phyloP scores from a whole-genome alignment of 116 monocot genomes.

The Phalaenopsis hybrid region DNA sequence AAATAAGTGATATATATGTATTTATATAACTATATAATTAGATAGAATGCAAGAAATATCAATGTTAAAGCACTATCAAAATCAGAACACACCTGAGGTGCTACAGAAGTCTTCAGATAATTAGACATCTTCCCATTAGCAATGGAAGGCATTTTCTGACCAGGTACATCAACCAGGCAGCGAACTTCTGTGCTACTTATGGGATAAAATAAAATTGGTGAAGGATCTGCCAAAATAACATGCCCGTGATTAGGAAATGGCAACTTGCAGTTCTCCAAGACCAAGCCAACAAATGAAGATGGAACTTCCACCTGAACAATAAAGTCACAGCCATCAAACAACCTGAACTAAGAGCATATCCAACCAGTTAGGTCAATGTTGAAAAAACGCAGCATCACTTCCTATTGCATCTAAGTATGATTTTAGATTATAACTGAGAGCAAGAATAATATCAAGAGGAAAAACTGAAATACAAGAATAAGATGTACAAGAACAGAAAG shows the following conservation, averaged over 20 bases:
- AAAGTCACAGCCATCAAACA: conserved; percentile 3
- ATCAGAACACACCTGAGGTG: conserved; percentile 50
- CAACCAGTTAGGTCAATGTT: too few species aligned
- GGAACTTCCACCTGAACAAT: conserved; percentile 80
- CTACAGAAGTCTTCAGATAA: conserved; percentile 76
- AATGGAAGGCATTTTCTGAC: conserved; percentile 84
- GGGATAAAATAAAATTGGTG: conserved; percentile 84
- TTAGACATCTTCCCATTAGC: conserved; percentile 82
- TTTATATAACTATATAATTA: too few species aligned
- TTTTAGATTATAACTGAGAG: not conserved
- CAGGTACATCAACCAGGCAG: conserved; percentile 95
- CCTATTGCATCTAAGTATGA: too few species aligned
- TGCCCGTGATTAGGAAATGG: conserved; percentile 88
- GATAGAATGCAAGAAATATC: too few species aligned
- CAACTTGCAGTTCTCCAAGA: conserved; percentile 80
- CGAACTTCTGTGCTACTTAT: conserved; percentile 83
- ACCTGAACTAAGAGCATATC: not conserved
- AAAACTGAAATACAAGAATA: not conserved
- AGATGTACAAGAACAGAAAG: not conserved
- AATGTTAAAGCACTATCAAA: too few species aligned
- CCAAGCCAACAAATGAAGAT: conserved; percentile 91
- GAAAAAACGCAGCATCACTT: too few species aligned
- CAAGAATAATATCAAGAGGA: not conserved
- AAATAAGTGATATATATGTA: too few species aligned
- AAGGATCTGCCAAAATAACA: conserved; percentile 86